These are phyloP conservation scores for Puccinia sorghi DNA, from an alignment of 1,284 basidiomycete species.

Conservation along the genomic window DNA sequence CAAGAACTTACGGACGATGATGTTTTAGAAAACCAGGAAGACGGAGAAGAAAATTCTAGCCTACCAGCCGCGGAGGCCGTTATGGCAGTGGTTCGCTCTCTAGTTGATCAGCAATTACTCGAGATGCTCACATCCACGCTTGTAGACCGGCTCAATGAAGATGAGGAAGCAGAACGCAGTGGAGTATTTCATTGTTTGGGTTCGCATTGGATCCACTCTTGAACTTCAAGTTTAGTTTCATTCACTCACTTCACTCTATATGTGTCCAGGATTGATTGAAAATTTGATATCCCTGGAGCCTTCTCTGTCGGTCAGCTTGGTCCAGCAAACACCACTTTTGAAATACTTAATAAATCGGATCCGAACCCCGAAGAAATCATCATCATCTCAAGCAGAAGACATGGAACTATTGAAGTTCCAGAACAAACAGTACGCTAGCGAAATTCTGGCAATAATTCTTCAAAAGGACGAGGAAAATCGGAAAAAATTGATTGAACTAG, in stretches of 20 bases:
- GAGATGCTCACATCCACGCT: constrained; percentile 90
- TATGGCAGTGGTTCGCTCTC: constrained; percentile 52
- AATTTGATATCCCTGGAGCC: constrained; percentile 85
- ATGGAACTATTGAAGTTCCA: constrained; percentile 52
- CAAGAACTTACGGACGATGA: constrained; percentile 97
- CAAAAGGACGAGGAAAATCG: constrained; percentile 60
- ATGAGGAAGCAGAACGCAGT: constrained; percentile 80
- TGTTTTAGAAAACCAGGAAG: constrained; percentile 74
- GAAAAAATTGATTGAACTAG: constrained; percentile 13
- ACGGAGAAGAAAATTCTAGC: constrained; percentile 57
- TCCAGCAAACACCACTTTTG: constrained; percentile 72
- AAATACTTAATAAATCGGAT: constrained; percentile 80
- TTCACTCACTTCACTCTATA: neutral
- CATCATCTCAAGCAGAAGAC: constrained; percentile 56
- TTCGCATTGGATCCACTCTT: constrained; percentile 56
- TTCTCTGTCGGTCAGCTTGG: constrained; percentile 69
- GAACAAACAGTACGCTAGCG: constrained; percentile 60
- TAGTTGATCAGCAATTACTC: constrained; percentile 78
- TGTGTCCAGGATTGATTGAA: constrained; percentile 75
- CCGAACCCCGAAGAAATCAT: constrained; percentile 63
- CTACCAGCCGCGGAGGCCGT: constrained; percentile 50
- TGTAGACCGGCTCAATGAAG: constrained; percentile 71
- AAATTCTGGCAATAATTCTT: constrained; percentile 79
- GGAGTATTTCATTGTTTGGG: constrained; percentile 89
- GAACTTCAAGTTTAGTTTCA: constrained; percentile 18